These are phyloP conservation scores for Barnettozyma pratensis DNA, from an alignment of 805 yeast species.

Conservation along the genomic window DNA sequence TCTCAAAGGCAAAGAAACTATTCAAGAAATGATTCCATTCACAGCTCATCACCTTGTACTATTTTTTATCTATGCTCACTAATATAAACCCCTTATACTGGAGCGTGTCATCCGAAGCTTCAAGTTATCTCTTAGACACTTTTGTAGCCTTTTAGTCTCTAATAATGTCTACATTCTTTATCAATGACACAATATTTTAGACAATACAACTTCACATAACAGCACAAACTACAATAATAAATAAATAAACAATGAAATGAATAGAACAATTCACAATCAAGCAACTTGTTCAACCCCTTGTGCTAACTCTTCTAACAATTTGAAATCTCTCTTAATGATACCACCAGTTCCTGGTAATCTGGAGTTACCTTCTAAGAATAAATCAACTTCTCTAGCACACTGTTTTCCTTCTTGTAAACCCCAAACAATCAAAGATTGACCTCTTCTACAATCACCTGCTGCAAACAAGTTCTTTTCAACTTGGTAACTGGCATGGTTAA, in stretches of 20 bases:
- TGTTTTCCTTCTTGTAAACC: slow-evolving; percentile 99
- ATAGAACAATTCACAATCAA: background rate
- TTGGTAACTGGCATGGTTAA: slow-evolving; percentile 55
- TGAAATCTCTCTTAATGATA: slow-evolving; percentile 78
- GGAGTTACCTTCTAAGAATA: slow-evolving; percentile 68
- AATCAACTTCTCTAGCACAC: slow-evolving; percentile 92
- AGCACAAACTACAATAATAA: too few relatives aligned
- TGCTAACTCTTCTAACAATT: slow-evolving; percentile 71
- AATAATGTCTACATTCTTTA: too few relatives aligned
- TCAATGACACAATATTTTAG: too few relatives aligned
- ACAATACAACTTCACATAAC: too few relatives aligned
- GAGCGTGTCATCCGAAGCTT: too few relatives aligned
- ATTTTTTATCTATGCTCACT: background rate
- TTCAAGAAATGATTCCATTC: slow-evolving; percentile 27
- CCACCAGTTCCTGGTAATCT: slow-evolving; percentile 93
- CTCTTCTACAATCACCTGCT: slow-evolving; percentile 99
- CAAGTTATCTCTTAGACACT: too few relatives aligned
- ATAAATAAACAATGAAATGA: background rate
- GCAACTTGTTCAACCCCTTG: slow-evolving; percentile 16
- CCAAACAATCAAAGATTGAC: slow-evolving; percentile 97
- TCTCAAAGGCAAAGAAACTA: slow-evolving; percentile 41
- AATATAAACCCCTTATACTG: too few relatives aligned
- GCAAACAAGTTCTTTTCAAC: slow-evolving; percentile 77
- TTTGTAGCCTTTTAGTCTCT: too few relatives aligned
- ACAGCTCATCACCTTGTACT: background rate